Evolutionary conservation across 768 basidiomycete species (phyloP), one percentile per base, ranked within the genome.

Genomic region (Guyanaporus albipodus): DNA sequence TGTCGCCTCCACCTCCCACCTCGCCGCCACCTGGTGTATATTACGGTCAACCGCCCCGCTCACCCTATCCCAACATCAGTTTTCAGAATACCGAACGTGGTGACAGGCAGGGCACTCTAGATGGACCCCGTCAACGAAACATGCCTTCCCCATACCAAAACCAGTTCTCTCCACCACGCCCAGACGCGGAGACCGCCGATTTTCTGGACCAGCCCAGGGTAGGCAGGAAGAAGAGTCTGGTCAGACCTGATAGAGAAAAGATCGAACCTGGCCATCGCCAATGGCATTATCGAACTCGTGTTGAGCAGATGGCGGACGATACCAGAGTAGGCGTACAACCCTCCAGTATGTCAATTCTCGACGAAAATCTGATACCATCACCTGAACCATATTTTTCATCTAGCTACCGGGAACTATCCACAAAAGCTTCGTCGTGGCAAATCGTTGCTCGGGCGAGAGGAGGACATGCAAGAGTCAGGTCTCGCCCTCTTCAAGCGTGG

Each of bases 231-330:
- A 94, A 93, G 76, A 89, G 85, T 63, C 76, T 99, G 15, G 89
- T 97, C 43, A 74, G 78, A 46, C 95, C 95, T 5, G 95, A 99
- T 67, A 75, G 95, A 47, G 94, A 96, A 73, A 91, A 94, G 75
- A 90, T 97, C 56, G 93, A 97, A 60, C 92, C 93, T 9, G 82
- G 83, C 33, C 92, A 97, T 73, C 79, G 92, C 40, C 84, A 93
- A 59, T 98, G 86, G 85, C 87, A 97, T 69, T 98, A 98, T 69
- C 82, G 90, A 44, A 82, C 76, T 47, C 92, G 89, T 68, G 90
- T 90, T 17, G 85, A 86, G 19, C 80, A 83, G 63, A 70, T 88
- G 61, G 81, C 84, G 66, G 74, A 84, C 46, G 82, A 87, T 59
- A 76, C 80, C n/a, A 60, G 75, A 37, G 73, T 89, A 6, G 89